Percentiles rank a stretch among this genome's conserved stretches.
Evolutionary conservation across 768 basidiomycete genomes (phyloP).

Genomic region (Dacryopinax primogenitus): DNA sequence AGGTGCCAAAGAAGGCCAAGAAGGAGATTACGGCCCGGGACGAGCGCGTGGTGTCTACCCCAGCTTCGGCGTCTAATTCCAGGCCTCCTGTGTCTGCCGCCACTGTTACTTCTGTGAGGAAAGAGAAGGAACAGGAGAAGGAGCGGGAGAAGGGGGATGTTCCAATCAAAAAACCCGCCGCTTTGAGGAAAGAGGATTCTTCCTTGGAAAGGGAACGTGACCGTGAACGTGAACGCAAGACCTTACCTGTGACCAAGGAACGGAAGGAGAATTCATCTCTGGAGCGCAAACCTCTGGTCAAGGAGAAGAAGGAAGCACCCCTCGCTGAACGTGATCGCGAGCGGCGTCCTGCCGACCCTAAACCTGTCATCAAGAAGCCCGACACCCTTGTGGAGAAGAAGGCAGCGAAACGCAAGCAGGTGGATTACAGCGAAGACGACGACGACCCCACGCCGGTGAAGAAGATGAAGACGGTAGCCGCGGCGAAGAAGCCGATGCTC

Average conservation of each 20-base stretch:
- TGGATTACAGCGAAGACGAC: conserved; percentile 1
- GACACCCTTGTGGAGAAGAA: neutral
- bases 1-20: neutral
- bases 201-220: neutral
- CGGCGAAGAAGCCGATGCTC: neutral
- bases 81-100: neutral
- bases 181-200: neutral
- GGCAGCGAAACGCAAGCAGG: neutral
- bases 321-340: neutral
- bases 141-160: neutral
- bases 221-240: neutral
- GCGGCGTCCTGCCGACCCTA: neutral
- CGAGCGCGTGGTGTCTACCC: neutral
- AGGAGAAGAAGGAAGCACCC: neutral
- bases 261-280: conserved; percentile 1
- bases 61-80: too few species aligned
- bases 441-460: neutral
- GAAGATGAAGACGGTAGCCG: neutral
- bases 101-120: neutral
- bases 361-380: neutral
- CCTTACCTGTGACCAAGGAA: too few species aligned
- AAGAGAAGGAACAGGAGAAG: neutral
- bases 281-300: neutral
- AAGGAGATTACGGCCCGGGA: neutral
- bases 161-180: neutral